Evolutionary conservation across 768 basidiomycete species (phyloP), one percentile per base, ranked within the genome.

Genomic region (Naganishia onofrii): DNA sequence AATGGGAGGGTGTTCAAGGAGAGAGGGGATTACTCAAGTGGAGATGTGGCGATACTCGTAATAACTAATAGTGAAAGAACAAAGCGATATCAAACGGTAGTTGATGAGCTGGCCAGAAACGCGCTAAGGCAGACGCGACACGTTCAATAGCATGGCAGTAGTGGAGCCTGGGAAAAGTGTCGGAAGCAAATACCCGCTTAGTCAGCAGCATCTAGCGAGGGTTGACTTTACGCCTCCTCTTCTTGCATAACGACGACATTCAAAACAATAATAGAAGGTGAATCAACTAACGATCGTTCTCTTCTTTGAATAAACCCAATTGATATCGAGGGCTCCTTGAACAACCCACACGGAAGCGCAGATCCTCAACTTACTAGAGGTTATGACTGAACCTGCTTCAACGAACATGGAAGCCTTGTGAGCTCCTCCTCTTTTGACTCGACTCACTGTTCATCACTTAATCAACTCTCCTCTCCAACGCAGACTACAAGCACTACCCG

Each of bases 361-460:
- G n/a, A n/a, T n/a, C n/a, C n/a, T n/a, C n/a, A n/a, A n/a, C n/a
- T n/a, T n/a, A n/a, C n/a, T n/a, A n/a, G n/a, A 17, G n/a, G 36
- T 63, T 29, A 63, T 63, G 60, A 44, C 36, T n/a, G 60, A 46
- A 42, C 38, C 42, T 36, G 46, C 36, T 42, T 63, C 60, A 12
- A 48, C 68, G 13, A 69, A 34, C 23, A 69, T 69, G 68, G 68
- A 69, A 63, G 68, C 68, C 38, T 42, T 69, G 68, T 69, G 36
- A 60, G 68, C n/a, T 8, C n/a, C 17, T 31, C 7, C 9, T 28
- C 19, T 29, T 3, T 28, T 19, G 42, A 15, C 34, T 36, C 8
- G n/a, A 3, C 23, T 29, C 52, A 6, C 12, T 4, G 13, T 12
- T 2, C 21, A 44, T 52, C 32, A 17, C 53, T 13, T 29, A 3